Evolutionary conservation across 306 rosid species (phyloP), one percentile per base, ranked within the genome.

Genomic region (Cucurbita maxima): DNA sequence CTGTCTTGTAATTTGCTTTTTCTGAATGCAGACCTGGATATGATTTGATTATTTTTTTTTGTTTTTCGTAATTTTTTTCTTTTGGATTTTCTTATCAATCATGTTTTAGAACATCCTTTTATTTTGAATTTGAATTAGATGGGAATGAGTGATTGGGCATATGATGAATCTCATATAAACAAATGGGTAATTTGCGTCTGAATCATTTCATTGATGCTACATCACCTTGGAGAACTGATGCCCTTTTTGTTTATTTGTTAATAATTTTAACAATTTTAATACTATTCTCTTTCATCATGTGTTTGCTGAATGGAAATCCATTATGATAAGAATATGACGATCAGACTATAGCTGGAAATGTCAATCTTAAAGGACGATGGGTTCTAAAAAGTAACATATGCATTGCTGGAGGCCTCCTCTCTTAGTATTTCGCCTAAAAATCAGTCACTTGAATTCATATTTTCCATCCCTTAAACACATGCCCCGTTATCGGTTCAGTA

Each of bases 381-480:
- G n/a, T n/a, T n/a, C n/a, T n/a, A n/a, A n/a, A n/a, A n/a, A 22
- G 25, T 22, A 22, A 22, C 25, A 22, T 22, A 0, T 22, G 1
- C 25, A 0, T 1, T 22, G 1, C 25, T 22, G 1, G 1, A 22
- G 1, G 1, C 25, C 25, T 22, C 25, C 1, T 22, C 22, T 22
- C 22, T 22, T 22, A 22, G 25, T 25, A 1, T 25, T 25, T 25
- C 25, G 2, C 25, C 25, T 25, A 25, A 1, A 1, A 25, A 25
- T 25, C 25, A 1, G 0, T 25, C 25, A 25, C 25, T 91, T 84
- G 75, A 84, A 54, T 76, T 85, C 97, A 79, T 94, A 94, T 72
- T 94, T 79, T 91, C 99, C 99, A 94, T 84, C 99, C 99, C 59
- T 82, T 91, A 55, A 94, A 94, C 20, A 94, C 97, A 19, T 44